Conservation (phyloP, 306 rosid species). For the Cajanus cajan region DNA sequence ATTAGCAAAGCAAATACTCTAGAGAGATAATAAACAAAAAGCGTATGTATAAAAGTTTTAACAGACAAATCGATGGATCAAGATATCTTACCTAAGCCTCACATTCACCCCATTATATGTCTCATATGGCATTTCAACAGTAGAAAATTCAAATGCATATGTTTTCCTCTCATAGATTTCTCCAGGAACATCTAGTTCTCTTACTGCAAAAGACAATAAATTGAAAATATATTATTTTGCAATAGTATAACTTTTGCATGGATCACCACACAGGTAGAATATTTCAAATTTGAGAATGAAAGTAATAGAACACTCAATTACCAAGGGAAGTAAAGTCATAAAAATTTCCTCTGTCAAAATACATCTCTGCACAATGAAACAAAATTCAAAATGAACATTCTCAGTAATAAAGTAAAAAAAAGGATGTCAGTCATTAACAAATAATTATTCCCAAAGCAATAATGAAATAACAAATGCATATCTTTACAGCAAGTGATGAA, state of each 20-base stretch:
- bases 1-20: slow-evolving; percentile 4
- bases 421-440: neutral
- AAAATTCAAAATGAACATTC: slow-evolving; percentile 22
- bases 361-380: slow-evolving; percentile 78
- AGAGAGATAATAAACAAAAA: slow-evolving; percentile 18
- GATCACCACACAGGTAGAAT: neutral
- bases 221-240: neutral
- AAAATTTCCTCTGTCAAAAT: slow-evolving; percentile 92
- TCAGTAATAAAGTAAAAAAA: neutral
- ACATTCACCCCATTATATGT: slow-evolving; percentile 96
- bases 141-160: slow-evolving; percentile 92
- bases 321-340: slow-evolving; percentile 99
- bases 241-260: neutral
- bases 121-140: slow-evolving; percentile 99
- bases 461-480: neutral
- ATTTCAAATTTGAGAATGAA: slow-evolving; percentile 12
- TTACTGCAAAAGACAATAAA: slow-evolving; percentile 55
- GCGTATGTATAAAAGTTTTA: neutral
- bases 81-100: slow-evolving; percentile 75
- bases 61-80: neutral
- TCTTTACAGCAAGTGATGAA: neutral
- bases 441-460: neutral
- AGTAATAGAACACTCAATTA: slow-evolving; percentile 44
- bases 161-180: slow-evolving; percentile 92
- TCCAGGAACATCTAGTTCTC: slow-evolving; percentile 98